Evolutionary conservation across 2,329 filamentous ascomycete genomes (phyloP).

Genomic region (Ophiocordyceps polyrhachis-furcata): DNA sequence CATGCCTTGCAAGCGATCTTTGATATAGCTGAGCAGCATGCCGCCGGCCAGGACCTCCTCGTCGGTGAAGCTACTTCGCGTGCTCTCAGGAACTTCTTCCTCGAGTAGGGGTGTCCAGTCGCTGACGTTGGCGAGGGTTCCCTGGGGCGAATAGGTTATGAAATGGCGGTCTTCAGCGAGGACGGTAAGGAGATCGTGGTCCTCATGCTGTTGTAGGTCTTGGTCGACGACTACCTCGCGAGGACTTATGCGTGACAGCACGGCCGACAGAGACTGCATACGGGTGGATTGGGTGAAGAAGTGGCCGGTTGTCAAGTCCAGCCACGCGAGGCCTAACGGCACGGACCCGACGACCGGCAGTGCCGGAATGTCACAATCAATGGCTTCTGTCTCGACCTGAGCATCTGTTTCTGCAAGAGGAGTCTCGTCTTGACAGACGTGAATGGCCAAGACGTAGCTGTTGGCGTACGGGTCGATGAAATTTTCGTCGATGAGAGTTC

Average conservation of each 20-base stretch:
- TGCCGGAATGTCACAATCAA: conserved; percentile 1
- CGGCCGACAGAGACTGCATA: conserved; percentile 54
- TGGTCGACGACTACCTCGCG: conserved; percentile 69
- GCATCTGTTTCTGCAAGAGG: too few relatives aligned
- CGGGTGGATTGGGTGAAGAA: conserved; percentile 73
- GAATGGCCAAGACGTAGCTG: conserved; percentile 76
- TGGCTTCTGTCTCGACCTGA: neutral
- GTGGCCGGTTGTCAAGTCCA: conserved; percentile 86
- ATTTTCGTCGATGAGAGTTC: conserved; percentile 90
- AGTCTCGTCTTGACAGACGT: conserved; percentile 21
- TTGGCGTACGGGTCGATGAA: conserved; percentile 91
- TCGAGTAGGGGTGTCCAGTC: conserved; percentile 68
- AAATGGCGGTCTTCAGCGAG: conserved; percentile 58
- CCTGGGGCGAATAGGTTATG: conserved; percentile 48
- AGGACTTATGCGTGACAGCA: conserved; percentile 65
- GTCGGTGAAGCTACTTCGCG: conserved; percentile 37
- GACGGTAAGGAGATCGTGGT: conserved; percentile 45
- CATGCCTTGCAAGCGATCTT: conserved; percentile 55
- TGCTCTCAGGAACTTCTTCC: conserved; percentile 39
- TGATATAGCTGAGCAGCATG: conserved; percentile 69
- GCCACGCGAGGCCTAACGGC: conserved; percentile 67
- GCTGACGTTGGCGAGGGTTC: conserved; percentile 27
- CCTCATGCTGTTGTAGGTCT: conserved; percentile 33
- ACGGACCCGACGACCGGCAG: conserved; percentile 3
- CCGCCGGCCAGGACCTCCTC: conserved; percentile 62